Conservation (phyloP, 495 filamentous ascomycete genomes). For the Aspergillus cavernicola region DNA sequence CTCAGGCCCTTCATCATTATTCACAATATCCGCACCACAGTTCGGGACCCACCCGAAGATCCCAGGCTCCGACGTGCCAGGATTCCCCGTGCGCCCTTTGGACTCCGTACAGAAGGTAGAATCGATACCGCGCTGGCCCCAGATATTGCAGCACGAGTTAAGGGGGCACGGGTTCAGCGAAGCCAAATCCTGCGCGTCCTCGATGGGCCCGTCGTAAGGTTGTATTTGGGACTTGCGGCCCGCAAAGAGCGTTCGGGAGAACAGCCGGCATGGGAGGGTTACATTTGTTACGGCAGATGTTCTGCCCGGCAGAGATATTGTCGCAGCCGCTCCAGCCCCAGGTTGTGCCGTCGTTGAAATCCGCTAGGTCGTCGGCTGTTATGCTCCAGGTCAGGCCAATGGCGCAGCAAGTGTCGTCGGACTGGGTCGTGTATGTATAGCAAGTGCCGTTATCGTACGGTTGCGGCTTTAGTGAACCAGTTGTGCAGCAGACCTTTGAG, state of each 20-base stretch:
- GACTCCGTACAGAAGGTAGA: slow-evolving; percentile 18
- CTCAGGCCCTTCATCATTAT: neutral
- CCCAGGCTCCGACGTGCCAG: slow-evolving; percentile 28
- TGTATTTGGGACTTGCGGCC: neutral
- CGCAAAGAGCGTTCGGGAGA: neutral
- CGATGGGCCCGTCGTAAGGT: neutral
- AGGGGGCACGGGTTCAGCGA: slow-evolving; percentile 23
- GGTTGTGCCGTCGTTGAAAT: neutral
- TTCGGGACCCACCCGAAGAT: neutral
- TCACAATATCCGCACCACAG: neutral
- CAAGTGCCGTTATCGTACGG: neutral
- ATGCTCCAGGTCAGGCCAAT: neutral
- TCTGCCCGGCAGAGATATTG: neutral
- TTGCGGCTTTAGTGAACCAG: neutral
- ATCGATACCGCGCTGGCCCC: slow-evolving; percentile 37
- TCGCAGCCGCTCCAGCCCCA: neutral
- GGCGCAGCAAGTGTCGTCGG: neutral
- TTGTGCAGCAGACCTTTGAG: neutral
- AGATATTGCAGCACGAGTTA: slow-evolving; percentile 25
- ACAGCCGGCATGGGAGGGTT: neutral
- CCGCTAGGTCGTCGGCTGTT: neutral
- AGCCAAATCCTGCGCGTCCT: slow-evolving; percentile 12
- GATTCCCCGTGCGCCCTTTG: slow-evolving; percentile 20
- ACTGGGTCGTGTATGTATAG: neutral
- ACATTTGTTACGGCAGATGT: neutral